phyloP scores from a whole-genome alignment of 768 basidiomycete genomes.

The Tephrocybe sp. region DNA sequence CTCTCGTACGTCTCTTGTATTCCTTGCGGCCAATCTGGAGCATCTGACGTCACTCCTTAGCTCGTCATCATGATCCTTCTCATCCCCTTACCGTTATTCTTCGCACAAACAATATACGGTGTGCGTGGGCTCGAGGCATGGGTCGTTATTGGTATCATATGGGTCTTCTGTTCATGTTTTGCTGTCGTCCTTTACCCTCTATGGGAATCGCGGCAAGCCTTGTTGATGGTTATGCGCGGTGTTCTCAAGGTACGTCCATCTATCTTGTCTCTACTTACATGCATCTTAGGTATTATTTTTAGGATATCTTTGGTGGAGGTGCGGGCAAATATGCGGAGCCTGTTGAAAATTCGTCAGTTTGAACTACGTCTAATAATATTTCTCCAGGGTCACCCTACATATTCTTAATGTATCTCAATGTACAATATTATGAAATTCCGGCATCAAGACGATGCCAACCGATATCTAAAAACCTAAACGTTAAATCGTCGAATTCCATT shows the following conservation, averaged over 20 bases:
- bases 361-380: not conserved
- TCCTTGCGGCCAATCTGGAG: not conserved
- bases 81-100: slow-evolving; percentile 86
- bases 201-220: slow-evolving; percentile 74
- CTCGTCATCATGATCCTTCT: slow-evolving; percentile 64
- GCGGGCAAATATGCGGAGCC: slow-evolving; percentile 29
- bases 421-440: not conserved
- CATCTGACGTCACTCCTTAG: slow-evolving; percentile 33
- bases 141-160: slow-evolving; percentile 79
- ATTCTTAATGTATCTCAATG: not conserved
- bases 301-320: slow-evolving; percentile 33
- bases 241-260: slow-evolving; percentile 55
- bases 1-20: slow-evolving; percentile 43
- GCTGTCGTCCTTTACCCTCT: slow-evolving; percentile 83
- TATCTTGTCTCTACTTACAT: too few species aligned
- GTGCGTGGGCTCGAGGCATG: slow-evolving; percentile 68
- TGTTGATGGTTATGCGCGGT: slow-evolving; percentile 57
- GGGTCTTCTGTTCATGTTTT: slow-evolving; percentile 76
- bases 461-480: too few species aligned
- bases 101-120: slow-evolving; percentile 69
- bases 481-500: too few species aligned
- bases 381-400: not conserved
- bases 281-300: not conserved
- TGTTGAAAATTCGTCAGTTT: not conserved
- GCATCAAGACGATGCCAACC: too few species aligned